Evolutionary conservation across 768 basidiomycete genomes (phyloP).

Genomic region (Tricholoma bakamatsutake): DNA sequence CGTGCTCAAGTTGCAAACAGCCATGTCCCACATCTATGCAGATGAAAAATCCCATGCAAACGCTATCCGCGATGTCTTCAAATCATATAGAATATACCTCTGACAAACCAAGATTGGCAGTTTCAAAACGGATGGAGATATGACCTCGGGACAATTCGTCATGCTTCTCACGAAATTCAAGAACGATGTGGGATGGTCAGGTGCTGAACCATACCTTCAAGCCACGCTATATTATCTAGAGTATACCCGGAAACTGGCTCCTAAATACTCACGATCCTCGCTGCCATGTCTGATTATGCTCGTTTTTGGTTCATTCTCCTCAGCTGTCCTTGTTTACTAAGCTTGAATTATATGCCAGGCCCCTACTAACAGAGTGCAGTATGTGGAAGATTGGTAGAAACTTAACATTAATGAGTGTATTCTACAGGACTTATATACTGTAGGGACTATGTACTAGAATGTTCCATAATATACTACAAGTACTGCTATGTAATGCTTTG

Average conservation of each 20-base stretch:
- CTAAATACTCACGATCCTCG: not conserved
- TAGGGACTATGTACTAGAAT: too few relatives aligned
- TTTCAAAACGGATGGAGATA: not conserved
- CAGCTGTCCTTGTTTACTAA: too few relatives aligned
- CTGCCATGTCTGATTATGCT: not conserved
- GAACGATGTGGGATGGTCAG: too few relatives aligned
- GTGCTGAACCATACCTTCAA: not conserved
- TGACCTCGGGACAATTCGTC: not conserved
- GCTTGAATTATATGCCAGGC: too few relatives aligned
- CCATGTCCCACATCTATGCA: not conserved
- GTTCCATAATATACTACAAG: too few relatives aligned
- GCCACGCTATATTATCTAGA: not conserved
- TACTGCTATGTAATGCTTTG: too few relatives aligned
- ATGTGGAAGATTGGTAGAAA: too few relatives aligned
- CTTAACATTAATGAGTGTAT: too few relatives aligned
- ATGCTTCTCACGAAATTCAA: not conserved
- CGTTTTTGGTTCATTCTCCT: not conserved
- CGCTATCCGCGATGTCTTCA: not conserved
- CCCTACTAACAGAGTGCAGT: too few relatives aligned
- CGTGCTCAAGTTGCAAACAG: too few relatives aligned
- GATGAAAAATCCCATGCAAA: not conserved
- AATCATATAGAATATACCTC: not conserved
- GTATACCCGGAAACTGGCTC: not conserved
- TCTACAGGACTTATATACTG: too few relatives aligned
- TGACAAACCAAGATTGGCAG: not conserved